Evolutionary conservation across 306 rosid species (phyloP).

Genomic region (Vigna radiata): DNA sequence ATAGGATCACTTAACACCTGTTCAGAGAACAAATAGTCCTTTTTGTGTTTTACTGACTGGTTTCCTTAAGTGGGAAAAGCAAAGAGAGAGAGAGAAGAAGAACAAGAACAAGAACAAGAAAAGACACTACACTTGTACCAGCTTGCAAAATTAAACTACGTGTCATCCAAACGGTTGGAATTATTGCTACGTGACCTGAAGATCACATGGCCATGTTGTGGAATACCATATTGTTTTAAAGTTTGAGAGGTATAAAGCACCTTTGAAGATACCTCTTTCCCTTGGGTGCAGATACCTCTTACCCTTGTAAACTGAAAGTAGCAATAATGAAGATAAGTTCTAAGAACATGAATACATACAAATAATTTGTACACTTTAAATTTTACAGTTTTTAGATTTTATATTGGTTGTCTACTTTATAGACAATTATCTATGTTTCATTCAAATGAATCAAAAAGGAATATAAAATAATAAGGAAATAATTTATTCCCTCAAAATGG

Average conservation of each 20-base stretch:
- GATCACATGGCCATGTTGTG: not conserved
- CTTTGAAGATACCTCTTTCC: no score
- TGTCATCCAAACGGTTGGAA: not conserved
- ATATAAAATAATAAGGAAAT: conserved; percentile 23
- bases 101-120: not conserved
- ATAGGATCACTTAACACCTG: no score
- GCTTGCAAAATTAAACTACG: not conserved
- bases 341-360: conserved; percentile 5
- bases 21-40: not conserved
- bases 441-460: not conserved
- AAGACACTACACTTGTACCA: not conserved
- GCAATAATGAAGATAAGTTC: conserved; percentile 4
- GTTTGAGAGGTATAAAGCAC: conserved; percentile 31
- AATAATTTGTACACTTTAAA: not conserved
- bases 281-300: conserved; percentile 22
- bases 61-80: not conserved
- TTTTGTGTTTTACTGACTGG: not conserved
- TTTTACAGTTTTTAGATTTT: not conserved
- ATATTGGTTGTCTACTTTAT: not conserved
- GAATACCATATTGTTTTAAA: conserved; percentile 6
- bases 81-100: not conserved
- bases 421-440: not conserved
- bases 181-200: not conserved
- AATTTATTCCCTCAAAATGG: not conserved
- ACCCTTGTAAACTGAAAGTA: conserved; percentile 29